phyloP scores from a whole-genome alignment of 805 yeast genomes.

The Blastobotrys chiropterorum region DNA sequence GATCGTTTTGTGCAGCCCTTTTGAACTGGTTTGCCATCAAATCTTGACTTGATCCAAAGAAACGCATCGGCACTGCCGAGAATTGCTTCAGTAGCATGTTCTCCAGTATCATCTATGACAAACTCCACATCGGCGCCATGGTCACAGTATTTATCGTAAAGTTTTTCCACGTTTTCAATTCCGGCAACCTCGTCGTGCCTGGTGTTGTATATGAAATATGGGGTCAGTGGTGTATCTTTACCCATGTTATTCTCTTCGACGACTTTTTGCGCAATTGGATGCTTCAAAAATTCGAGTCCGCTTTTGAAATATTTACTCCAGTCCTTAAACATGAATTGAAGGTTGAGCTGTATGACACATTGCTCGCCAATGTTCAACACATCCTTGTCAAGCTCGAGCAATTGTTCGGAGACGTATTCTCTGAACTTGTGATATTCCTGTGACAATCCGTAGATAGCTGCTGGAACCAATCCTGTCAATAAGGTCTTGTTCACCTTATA shows the following conservation, averaged over 20 bases:
- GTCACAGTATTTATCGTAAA: background rate
- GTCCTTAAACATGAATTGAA: constrained; percentile 15
- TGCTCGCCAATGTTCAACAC: constrained; percentile 9
- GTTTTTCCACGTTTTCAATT: background rate
- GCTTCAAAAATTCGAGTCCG: constrained; percentile 15
- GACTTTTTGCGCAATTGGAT: constrained; percentile 12
- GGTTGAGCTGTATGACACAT: constrained; percentile 8
- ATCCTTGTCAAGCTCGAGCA: constrained; percentile 4
- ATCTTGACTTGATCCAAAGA: constrained; percentile 3
- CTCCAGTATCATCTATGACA: background rate
- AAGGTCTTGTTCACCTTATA: constrained; percentile 18
- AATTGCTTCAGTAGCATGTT: background rate
- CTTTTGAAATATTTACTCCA: constrained; percentile 15
- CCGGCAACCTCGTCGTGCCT: constrained; percentile 18
- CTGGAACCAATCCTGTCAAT: constrained; percentile 21
- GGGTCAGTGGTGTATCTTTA: constrained; percentile 17
- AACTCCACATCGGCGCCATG: constrained; percentile 3
- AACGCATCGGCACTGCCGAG: constrained; percentile 1
- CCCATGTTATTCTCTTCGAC: constrained; percentile 18
- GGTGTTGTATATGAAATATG: constrained; percentile 22
- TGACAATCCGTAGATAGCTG: constrained; percentile 26
- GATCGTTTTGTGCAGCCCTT: background rate
- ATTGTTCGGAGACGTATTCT: constrained; percentile 9
- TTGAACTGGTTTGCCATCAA: constrained; percentile 3
- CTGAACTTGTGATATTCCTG: constrained; percentile 23